Base-by-base conservation (phyloP, 495 filamentous ascomycete species). In the Podospora didyma region DNA sequence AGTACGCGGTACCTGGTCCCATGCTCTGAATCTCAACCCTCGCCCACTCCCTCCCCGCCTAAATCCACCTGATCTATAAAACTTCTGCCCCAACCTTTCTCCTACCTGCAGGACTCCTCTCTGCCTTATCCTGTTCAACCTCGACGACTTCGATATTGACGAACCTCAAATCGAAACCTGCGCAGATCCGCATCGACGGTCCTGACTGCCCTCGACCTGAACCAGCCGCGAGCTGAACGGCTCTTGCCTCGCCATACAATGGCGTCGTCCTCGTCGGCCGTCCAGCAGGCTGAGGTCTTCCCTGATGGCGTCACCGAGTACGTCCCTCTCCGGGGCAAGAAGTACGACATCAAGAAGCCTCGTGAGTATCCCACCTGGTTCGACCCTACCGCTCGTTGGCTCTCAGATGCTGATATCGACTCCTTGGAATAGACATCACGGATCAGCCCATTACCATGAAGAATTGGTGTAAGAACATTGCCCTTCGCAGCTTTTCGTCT, bases 381-480 rank as follows among this genome's bases (percentile, higher is more conserved):
- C 16, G 26, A 20, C 46, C 41, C 7, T 7, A 17, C 37, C 20
- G 20, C 7, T 7, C 7, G 21, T 31, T 54, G 47, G n/a, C 39
- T 20, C 47, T 17, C 6, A n/a, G 47, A 19, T 21, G 12, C 7
- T 23, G n/a, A 19, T 58, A 66, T 55, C 62, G 19, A 57, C 47
- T 11, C 16, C 9, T n/a, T n/a, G n/a, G n/a, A n/a, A n/a, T n/a
- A n/a, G n/a, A 82, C 62, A 82, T 82, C 59, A 71, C 79, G 41
- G 79, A 83, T 24, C 67, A 78, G 63, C 84, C 87, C 47, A 86
- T 97, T 56, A 96, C 89, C 51, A 80, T 79, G 70, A 65, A 78
- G 59, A 99, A 99, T 78, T 97, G 92, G 92, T 64, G 39, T 42
- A 42, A 54, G 52, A 47, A 35, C 14, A 0, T 42, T 42, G 14